Conservation (phyloP, 1,284 basidiomycete species). For the Anthracocystis walkeri region DNA sequence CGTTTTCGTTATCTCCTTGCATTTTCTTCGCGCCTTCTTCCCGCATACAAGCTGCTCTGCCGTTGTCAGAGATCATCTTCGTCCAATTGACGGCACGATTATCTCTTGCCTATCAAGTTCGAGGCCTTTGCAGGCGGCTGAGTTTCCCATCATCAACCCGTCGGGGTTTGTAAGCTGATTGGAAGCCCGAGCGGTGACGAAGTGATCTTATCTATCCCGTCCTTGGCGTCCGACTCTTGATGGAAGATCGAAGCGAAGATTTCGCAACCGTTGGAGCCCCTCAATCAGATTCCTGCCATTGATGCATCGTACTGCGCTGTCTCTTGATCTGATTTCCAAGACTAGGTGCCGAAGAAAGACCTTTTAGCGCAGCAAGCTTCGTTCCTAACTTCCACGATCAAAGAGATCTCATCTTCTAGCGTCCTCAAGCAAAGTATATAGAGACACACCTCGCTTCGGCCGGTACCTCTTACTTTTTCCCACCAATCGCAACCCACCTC, state of each 20-base stretch:
- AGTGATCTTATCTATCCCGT: conserved; percentile 11
- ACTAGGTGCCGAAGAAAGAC: not conserved
- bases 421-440: conserved; percentile 4
- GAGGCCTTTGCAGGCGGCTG: not conserved
- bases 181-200: conserved; percentile 1
- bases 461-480: not conserved
- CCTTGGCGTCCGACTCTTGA: conserved; percentile 8
- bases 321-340: not conserved
- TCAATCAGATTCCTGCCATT: conserved; percentile 10
- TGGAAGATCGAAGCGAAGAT: conserved; percentile 16
- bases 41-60: not conserved
- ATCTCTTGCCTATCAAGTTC: conserved; percentile 7
- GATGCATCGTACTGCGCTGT: not conserved
- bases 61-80: not conserved
- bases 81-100: not conserved
- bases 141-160: conserved; percentile 10
- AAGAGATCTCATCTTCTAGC: not conserved
- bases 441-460: conserved; percentile 1
- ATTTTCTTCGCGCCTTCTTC: not conserved
- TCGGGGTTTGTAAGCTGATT: conserved; percentile 8
- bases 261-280: conserved; percentile 9
- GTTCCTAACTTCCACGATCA: not conserved
- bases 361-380: not conserved
- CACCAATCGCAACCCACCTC: not conserved
- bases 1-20: conserved; percentile 15